Evolutionary conservation across 164 flowering plant species (phyloP).

Genomic region (Protea cynaroides): DNA sequence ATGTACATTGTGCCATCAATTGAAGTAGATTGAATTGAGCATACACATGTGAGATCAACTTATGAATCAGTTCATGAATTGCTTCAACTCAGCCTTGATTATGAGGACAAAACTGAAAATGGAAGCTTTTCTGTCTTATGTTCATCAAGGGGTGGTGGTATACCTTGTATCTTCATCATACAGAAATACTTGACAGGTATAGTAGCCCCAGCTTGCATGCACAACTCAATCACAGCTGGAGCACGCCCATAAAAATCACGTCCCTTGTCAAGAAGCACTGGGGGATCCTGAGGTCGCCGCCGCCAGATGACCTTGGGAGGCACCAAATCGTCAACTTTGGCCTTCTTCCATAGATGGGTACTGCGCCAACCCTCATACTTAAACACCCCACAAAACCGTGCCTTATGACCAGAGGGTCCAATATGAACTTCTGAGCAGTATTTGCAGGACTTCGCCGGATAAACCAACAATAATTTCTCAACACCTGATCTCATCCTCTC

Average conservation of each 20-base stretch:
- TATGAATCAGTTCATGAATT: too few species aligned
- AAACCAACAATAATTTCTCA: conserved; percentile 55
- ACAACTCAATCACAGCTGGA: conserved; percentile 21
- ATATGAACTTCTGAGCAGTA: conserved; percentile 89
- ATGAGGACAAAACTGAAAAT: too few species aligned
- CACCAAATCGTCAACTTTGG: conserved; percentile 70
- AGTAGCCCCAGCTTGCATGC: too few species aligned
- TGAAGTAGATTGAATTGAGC: too few species aligned
- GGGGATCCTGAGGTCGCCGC: conserved; percentile 77
- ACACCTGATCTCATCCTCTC: conserved; percentile 66
- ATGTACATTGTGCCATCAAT: too few species aligned
- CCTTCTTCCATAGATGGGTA: conserved; percentile 77
- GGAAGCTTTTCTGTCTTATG: too few species aligned
- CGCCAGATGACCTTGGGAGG: conserved; percentile 78
- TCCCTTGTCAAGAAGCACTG: conserved; percentile 32
- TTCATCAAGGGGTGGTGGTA: too few species aligned
- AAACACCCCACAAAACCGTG: conserved; percentile 80
- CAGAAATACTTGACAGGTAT: too few species aligned
- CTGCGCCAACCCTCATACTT: conserved; percentile 75
- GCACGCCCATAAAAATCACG: conserved; percentile 78
- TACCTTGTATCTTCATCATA: too few species aligned
- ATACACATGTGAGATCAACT: too few species aligned
- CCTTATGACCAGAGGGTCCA: conserved; percentile 85
- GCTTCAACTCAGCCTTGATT: too few species aligned
- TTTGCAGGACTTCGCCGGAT: conserved; percentile 75